Base-by-base conservation (phyloP, 352 stramenopile species). In the Phytophthora cryptogea region DNA sequence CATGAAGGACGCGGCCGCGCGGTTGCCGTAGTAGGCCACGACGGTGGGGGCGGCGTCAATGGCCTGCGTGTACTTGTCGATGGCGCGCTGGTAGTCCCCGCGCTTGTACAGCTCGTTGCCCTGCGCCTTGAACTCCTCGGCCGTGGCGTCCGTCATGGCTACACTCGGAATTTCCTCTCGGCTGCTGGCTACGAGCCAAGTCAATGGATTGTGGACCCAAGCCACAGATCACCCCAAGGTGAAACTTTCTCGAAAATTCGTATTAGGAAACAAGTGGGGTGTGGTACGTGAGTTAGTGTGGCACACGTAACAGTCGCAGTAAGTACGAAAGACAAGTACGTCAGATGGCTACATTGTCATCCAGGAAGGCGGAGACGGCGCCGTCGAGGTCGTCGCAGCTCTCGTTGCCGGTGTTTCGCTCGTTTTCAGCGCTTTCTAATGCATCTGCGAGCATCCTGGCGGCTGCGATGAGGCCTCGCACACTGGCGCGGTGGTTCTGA, bases 101-200 rank as follows among this genome's bases (percentile, higher is more conserved):
- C 86, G 84, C 72, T 96, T 96, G 80, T 97, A 98, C 53, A 94
- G 72, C 63, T 96, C 88, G 62, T 98, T 98, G 51, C 92, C 92
- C 66, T 90, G 74, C 44, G 72, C 63, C 78, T 94, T 94, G 63
- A 89, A 94, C 54, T 90, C 78, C 59, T 94, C 85, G 43, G 84
- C 84, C 33, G 62, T 69, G 20, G 64, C 76, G 54, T 92, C 80
- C 43, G 68, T 78, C 72, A 82, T 80, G 31, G 35, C 39, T 44
- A 27, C 20, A 23, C 20, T 23, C 20, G 20, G 20, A n/a, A n/a
- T n/a, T n/a, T n/a, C n/a, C n/a, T n/a, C n/a, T 10, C 14, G 20
- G 14, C 2, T 13, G 42, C 67, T 54, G 36, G 63, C 28, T 44
- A 39, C 8, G n/a, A 43, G 26, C 5, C 50, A 41, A 64, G 51